Evolutionary conservation across 2,329 filamentous ascomycete species (phyloP).

Genomic region (Fusarium duplospermum): DNA sequence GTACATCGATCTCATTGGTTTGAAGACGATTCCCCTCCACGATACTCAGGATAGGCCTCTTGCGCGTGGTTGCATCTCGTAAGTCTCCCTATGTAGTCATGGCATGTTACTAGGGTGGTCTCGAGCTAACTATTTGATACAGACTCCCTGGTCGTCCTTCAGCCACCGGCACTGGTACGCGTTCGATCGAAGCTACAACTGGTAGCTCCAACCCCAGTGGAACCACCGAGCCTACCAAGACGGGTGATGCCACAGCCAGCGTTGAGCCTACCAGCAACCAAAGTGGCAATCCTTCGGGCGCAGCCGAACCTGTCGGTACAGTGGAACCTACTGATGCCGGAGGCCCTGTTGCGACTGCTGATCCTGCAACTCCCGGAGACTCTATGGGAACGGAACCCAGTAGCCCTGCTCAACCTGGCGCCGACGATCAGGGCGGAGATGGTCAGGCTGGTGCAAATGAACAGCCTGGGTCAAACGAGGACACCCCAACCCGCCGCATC

Average conservation of each 20-base stretch:
- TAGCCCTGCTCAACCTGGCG: background rate
- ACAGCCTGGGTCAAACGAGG: background rate
- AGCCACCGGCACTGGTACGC: background rate
- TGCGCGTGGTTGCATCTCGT: background rate
- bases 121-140: background rate
- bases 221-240: background rate
- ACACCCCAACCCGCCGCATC: background rate
- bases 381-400: background rate
- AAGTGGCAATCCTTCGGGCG: background rate
- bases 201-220: background rate
- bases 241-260: background rate
- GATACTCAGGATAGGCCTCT: background rate
- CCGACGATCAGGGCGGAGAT: background rate
- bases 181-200: background rate
- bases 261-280: background rate
- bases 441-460: background rate
- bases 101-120: background rate
- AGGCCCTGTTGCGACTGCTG: background rate
- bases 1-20: slow-evolving; percentile 38
- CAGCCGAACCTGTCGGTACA: background rate
- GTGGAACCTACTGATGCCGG: background rate
- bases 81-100: background rate
- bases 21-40: slow-evolving; percentile 22
- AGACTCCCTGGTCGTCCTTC: background rate
- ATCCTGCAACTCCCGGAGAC: background rate